phyloP scores from a whole-genome alignment of 1,284 basidiomycete species.

The Ganoderma lucidum region DNA sequence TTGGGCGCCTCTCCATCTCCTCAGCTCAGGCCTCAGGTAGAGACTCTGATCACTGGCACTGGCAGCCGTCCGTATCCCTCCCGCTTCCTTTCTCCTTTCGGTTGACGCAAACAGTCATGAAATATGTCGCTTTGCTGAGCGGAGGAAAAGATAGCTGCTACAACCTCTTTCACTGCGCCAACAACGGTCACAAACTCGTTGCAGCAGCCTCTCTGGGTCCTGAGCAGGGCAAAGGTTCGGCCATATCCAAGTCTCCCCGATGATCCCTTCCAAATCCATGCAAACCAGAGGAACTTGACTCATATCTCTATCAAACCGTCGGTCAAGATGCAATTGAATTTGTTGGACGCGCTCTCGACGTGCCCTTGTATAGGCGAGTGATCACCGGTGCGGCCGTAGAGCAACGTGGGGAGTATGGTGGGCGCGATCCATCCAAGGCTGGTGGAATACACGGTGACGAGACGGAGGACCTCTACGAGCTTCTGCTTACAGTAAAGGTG shows the following conservation, averaged over 20 bases:
- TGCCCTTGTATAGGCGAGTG: slow-evolving; percentile 85
- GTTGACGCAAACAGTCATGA: slow-evolving; percentile 60
- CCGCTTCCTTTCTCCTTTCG: background rate
- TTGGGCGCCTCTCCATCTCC: slow-evolving; percentile 6
- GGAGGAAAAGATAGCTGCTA: slow-evolving; percentile 99
- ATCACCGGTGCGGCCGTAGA: slow-evolving; percentile 88
- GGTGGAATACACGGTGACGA: slow-evolving; percentile 83
- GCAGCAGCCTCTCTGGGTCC: slow-evolving; percentile 93
- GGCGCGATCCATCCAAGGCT: slow-evolving; percentile 53
- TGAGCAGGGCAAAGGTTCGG: slow-evolving; percentile 81
- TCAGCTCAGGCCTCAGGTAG: too few relatives aligned
- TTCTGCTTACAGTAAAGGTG: slow-evolving; percentile 86
- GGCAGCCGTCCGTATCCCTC: background rate
- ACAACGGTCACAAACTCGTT: slow-evolving; percentile 89
- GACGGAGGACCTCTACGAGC: slow-evolving; percentile 92
- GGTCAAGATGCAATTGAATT: slow-evolving; percentile 94
- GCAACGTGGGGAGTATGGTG: slow-evolving; percentile 88
- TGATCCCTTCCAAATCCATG: slow-evolving; percentile 30
- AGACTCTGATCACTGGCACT: too few relatives aligned
- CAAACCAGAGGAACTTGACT: slow-evolving; percentile 93
- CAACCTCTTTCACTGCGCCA: slow-evolving; percentile 90
- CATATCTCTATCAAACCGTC: slow-evolving; percentile 98
- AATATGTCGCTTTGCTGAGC: slow-evolving; percentile 94
- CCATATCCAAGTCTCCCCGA: slow-evolving; percentile 17
- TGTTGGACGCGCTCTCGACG: slow-evolving; percentile 85